Base-by-base conservation (phyloP, 2,329 filamentous ascomycete genomes). In the Xylaria sp. region DNA sequence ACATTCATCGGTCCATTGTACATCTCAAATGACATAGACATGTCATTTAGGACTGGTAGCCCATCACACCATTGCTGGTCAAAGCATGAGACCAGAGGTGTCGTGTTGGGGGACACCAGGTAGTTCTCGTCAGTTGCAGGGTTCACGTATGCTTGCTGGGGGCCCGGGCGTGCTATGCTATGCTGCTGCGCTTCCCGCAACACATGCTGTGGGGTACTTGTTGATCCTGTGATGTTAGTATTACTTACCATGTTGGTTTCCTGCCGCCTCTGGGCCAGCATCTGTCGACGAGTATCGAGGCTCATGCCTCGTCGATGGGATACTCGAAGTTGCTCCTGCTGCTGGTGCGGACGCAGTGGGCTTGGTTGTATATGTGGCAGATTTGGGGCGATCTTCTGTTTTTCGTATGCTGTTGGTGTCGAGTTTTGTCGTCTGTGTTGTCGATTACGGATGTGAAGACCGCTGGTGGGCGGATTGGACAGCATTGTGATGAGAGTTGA, bases 181-280 rank as follows among this genome's bases (percentile, higher is more conserved):
- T 93, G 91, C 88, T 91, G 87, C 87, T 94, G 92, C 88, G 90
- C 85, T 91, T 91, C 90, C 89, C 89, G 90, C 88, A 92, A 85
- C 81, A 87, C 84, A 85, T 92, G 90, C 86, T 93, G 90, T 85
- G 81, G 80, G 80, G 80, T 84, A 71, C 77, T 78, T 79, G 81
- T 73, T 81, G 81, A 78, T 84, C 81, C 81, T 82, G 79, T 76
- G 75, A 81, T 82, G 76, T 79, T 86, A 80, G 81, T 83, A 77
- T 77, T 82, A 80, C 81, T 83, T 82, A 84, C 80, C 80, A 77
- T 78, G 69, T 72, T 75, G 71, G 81, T 80, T 69, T 83, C 81
- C 78, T 83, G 83, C 73, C 78, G 60, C 52, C 70, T 68, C 19
- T 71, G 67, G 71, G 71, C 65, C 59, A 74, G 74, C 67, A 81